Percentiles rank a stretch among this genome's conserved stretches.
These are phyloP conservation scores for Cryptococcus maquisensis DNA, from an alignment of 1,284 basidiomycete genomes.

Conservation along the genomic window DNA sequence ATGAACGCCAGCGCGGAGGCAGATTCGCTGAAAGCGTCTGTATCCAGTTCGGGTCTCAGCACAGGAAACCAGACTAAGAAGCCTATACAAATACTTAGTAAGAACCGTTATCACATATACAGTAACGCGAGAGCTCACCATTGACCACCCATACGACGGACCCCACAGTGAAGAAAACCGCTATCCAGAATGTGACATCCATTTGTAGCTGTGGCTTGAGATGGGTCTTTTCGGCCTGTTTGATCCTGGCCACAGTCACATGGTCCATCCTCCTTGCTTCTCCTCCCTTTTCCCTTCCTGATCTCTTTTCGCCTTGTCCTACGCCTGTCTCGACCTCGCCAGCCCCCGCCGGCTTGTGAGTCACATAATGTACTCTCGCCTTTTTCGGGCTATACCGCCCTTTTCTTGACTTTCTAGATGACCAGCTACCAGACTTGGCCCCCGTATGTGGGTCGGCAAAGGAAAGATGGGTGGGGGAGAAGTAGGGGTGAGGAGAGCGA, in stretches of 20 bases:
- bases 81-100: slow-evolving; percentile 27
- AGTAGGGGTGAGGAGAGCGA: slow-evolving; percentile 16
- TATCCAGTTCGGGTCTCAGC: slow-evolving; percentile 40
- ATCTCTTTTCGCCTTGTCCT: slow-evolving; percentile 3
- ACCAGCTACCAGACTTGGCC: slow-evolving; percentile 8
- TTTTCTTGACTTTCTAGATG: slow-evolving; percentile 30
- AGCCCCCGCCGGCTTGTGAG: not conserved
- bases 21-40: slow-evolving; percentile 20
- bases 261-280: slow-evolving; percentile 16
- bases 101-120: too few species aligned
- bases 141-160: slow-evolving; percentile 58
- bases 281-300: slow-evolving; percentile 10
- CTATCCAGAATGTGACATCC: slow-evolving; percentile 39
- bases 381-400: slow-evolving; percentile 24
- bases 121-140: slow-evolving; percentile 36
- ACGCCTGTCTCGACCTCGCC: not conserved
- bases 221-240: slow-evolving; percentile 7
- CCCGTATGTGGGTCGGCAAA: slow-evolving; percentile 11
- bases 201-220: slow-evolving; percentile 26
- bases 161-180: slow-evolving; percentile 47
- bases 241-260: slow-evolving; percentile 16
- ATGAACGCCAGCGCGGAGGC: slow-evolving; percentile 52
- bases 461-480: slow-evolving; percentile 20
- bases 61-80: slow-evolving; percentile 57
- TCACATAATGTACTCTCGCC: slow-evolving; percentile 16